phyloP scores from a whole-genome alignment of 106 monocot species.

The Dioscorea zingiberensis region DNA sequence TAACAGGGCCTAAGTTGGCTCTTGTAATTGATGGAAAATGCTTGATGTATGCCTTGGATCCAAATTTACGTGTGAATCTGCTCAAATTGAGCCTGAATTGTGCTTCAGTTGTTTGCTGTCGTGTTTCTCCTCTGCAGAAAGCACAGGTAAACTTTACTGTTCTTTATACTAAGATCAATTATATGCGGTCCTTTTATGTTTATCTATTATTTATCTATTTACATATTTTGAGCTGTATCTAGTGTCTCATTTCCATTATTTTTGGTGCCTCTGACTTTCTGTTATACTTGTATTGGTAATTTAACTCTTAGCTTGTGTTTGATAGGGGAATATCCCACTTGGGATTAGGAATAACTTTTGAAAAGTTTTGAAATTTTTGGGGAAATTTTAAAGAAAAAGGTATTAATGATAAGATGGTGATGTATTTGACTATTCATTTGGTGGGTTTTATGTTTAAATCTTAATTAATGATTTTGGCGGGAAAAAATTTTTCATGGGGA shows the following conservation, averaged over 20 bases:
- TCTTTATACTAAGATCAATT: not conserved
- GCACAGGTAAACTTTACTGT: constrained; percentile 62
- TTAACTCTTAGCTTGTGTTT: no score
- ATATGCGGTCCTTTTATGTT: not conserved
- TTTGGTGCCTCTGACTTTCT: not conserved
- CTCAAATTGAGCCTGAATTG: constrained; percentile 89
- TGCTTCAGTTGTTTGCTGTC: constrained; percentile 90
- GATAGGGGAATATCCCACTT: no score
- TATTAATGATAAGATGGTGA: no score
- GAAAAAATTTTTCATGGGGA: no score
- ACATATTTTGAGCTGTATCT: not conserved
- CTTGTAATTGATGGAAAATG: constrained; percentile 99
- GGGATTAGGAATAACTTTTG: no score
- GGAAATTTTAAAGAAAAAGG: no score
- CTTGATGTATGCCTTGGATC: constrained; percentile 95
- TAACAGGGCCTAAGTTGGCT: constrained; percentile 48
- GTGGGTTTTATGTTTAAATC: no score
- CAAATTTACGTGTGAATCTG: constrained; percentile 78
- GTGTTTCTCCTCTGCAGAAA: constrained; percentile 97
- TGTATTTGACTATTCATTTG: no score
- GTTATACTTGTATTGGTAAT: not conserved
- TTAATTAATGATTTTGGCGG: no score
- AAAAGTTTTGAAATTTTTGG: no score
- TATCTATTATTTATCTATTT: not conserved
- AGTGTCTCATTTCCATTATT: not conserved